Conservation (phyloP, 305 asterid species). For the Fraxinus latifolia region DNA sequence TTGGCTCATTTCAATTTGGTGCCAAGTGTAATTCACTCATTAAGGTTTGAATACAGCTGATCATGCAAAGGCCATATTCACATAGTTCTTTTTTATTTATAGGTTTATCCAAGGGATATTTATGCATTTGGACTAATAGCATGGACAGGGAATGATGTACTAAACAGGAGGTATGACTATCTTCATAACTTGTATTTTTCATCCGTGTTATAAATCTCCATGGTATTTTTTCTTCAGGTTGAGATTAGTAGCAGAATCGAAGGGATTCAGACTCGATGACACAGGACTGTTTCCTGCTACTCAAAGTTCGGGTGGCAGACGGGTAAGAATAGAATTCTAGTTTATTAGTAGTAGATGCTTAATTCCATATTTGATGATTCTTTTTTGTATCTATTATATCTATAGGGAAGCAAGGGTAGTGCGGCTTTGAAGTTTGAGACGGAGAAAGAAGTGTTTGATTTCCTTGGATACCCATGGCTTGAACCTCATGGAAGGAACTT, state of each 20-base stretch:
- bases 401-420: constrained; percentile 68
- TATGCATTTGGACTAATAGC: constrained; percentile 92
- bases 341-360: neutral
- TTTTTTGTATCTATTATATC: neutral
- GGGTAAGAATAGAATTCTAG: constrained; percentile 40
- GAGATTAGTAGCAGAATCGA: constrained; percentile 80
- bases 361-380: neutral
- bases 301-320: constrained; percentile 58
- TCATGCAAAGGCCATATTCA: neutral
- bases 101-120: constrained; percentile 93
- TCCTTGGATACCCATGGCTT: constrained; percentile 81
- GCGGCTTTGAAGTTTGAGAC: constrained; percentile 80
- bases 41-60: neutral
- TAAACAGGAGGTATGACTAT: constrained; percentile 70
- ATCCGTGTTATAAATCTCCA: neutral
- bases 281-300: constrained; percentile 87
- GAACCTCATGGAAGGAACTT: constrained; percentile 77
- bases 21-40: neutral
- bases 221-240: constrained; percentile 42
- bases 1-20: neutral
- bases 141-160: constrained; percentile 95
- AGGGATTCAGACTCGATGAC: constrained; percentile 87
- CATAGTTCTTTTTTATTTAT: constrained; percentile 13
- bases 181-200: constrained; percentile 2
- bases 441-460: constrained; percentile 83